Percentiles rank a stretch among this genome's conserved stretches.
Evolutionary conservation across 1,284 basidiomycete genomes (phyloP).

Genomic region (Ganoderma lingzhi): DNA sequence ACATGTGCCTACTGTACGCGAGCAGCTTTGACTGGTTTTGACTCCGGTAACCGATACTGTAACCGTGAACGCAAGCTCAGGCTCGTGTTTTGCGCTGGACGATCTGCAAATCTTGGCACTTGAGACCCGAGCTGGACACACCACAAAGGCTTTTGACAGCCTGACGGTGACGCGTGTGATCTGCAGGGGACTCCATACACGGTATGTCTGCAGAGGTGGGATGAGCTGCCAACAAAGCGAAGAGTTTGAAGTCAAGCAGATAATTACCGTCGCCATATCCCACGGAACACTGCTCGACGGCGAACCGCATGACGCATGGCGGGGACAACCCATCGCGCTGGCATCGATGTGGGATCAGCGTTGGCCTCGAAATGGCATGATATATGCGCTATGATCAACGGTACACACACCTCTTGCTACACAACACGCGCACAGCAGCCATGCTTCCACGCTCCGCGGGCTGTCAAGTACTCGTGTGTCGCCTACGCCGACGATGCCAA

Average conservation of each 20-base stretch:
- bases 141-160: background rate
- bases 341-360: background rate
- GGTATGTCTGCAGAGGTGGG: background rate
- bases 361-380: conserved; percentile 1
- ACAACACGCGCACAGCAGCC: background rate
- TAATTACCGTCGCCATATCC: background rate
- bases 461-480: background rate
- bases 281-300: background rate
- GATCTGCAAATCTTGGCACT: background rate
- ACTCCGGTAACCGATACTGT: background rate
- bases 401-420: background rate
- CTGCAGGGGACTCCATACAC: background rate
- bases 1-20: background rate
- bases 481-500: background rate
- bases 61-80: background rate
- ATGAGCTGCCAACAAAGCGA: conserved; percentile 1
- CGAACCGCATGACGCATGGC: background rate
- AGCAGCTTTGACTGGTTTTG: background rate
- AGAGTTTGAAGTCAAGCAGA: background rate
- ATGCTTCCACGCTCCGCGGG: background rate
- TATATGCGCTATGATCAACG: conserved; percentile 3
- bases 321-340: conserved; percentile 2
- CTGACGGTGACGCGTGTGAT: conserved; percentile 1
- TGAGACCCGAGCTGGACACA: background rate
- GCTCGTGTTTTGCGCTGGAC: background rate